phyloP scores from a whole-genome alignment of 1,139 yeast species.

The Candida buenavistaensis region DNA sequence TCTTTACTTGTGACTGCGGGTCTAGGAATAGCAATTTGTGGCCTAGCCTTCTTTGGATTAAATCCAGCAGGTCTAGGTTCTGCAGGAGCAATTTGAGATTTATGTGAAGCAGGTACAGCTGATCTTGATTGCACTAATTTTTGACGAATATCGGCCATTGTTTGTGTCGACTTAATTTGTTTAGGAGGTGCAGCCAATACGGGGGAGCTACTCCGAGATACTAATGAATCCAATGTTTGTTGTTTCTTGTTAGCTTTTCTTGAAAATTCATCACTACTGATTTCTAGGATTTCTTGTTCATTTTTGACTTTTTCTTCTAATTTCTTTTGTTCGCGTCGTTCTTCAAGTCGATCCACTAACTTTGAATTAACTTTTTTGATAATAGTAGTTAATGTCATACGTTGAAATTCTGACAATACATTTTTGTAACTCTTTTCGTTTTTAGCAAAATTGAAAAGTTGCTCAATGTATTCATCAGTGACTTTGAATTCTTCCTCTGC shows the following conservation, averaged over 20 bases:
- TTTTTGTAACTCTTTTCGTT: slow-evolving; percentile 67
- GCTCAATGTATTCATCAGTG: slow-evolving; percentile 48
- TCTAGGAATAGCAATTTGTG: slow-evolving; percentile 11
- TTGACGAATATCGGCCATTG: slow-evolving; percentile 41
- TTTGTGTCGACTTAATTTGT: slow-evolving; percentile 30
- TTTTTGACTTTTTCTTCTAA: slow-evolving; percentile 19
- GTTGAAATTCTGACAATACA: slow-evolving; percentile 60
- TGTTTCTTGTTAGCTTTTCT: slow-evolving; percentile 25
- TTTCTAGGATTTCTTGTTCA: slow-evolving; percentile 8
- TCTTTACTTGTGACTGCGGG: too few species aligned
- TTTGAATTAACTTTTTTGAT: slow-evolving; percentile 55
- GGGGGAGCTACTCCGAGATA: slow-evolving; percentile 39
- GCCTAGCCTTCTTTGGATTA: slow-evolving; percentile 39
- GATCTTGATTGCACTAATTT: slow-evolving; percentile 32
- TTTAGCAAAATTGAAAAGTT: slow-evolving; percentile 62
- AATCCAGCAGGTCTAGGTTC: slow-evolving; percentile 88
- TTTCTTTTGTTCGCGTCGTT: slow-evolving; percentile 47
- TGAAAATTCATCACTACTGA: slow-evolving; percentile 10
- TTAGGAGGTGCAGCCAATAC: slow-evolving; percentile 41
- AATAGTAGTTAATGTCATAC: slow-evolving; percentile 54
- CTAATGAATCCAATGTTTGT: slow-evolving; percentile 52
- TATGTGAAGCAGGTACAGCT: slow-evolving; percentile 3
- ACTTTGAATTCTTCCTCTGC: slow-evolving; percentile 49
- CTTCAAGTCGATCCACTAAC: slow-evolving; percentile 55
- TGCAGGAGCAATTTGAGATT: slow-evolving; percentile 46